These are phyloP conservation scores for Chlamydomonas sphaeroides DNA, from an alignment of 139 green algal species.

Conservation along the genomic window DNA sequence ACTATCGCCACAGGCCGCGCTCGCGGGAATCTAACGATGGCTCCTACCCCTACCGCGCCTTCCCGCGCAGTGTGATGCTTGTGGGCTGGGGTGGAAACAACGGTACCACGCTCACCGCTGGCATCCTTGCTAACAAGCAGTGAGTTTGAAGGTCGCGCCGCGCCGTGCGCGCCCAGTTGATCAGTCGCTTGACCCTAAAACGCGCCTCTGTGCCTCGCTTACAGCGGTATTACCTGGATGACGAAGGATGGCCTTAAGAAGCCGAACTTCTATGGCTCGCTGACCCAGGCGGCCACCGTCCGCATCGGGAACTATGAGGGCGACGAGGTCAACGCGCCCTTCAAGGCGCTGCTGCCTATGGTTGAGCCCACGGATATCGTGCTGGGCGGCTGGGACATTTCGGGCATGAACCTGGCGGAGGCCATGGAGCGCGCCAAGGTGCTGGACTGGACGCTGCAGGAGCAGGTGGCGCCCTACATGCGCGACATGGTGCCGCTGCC, in stretches of 20 bases:
- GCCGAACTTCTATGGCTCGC: slow-evolving; percentile 97
- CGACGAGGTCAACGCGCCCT: slow-evolving; percentile 94
- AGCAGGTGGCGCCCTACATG: slow-evolving; percentile 96
- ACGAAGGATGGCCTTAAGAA: slow-evolving; percentile 96
- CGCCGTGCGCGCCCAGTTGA: too few species aligned
- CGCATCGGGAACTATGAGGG: slow-evolving; percentile 95
- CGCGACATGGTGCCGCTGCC: slow-evolving; percentile 91
- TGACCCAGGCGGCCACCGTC: slow-evolving; percentile 96
- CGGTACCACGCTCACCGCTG: slow-evolving; percentile 94
- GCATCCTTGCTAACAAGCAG: slow-evolving; percentile 97
- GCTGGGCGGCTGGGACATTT: slow-evolving; percentile 98
- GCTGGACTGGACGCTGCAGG: slow-evolving; percentile 97
- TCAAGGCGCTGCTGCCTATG: slow-evolving; percentile 92
- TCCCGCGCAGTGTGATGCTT: slow-evolving; percentile 93
- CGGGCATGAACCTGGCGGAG: slow-evolving; percentile 91
- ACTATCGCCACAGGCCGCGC: too few species aligned
- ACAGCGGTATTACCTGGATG: slow-evolving; percentile 97
- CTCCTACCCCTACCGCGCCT: too few species aligned
- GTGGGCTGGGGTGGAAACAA: slow-evolving; percentile 99
- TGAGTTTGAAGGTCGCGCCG: slow-evolving; percentile 62
- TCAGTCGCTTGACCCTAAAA: too few species aligned
- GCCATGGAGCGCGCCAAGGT: slow-evolving; percentile 91
- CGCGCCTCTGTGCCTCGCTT: too few species aligned
- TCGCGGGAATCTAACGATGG: too few species aligned
- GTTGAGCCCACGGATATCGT: slow-evolving; percentile 97